Evolutionary conservation across 139 green algal species (phyloP), one percentile per base, ranked within the genome.

Genomic region (Monoraphidium neglectum): DNA sequence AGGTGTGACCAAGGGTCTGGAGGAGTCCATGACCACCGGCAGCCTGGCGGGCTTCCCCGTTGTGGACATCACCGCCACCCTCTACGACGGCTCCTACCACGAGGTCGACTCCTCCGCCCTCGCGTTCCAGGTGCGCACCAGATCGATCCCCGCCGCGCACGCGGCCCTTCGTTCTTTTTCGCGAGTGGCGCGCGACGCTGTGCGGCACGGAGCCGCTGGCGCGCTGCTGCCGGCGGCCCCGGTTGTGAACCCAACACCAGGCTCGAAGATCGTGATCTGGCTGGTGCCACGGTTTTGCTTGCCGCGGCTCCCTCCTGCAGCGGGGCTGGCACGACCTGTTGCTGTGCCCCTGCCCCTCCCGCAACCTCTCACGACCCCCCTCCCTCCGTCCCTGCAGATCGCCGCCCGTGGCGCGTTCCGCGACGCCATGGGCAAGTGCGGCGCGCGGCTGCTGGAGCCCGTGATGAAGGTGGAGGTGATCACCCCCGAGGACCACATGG

Each of bases 381-480:
- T 12, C 8, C 43, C 43, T 12, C 43, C 43, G 8, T 12, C 94
- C n/a, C 98, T 98, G 87, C 93, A 98, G 86, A 93, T 98, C 69
- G 95, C 95, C 10, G 95, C 94, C 24, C 86, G 92, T 32, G 84
- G 77, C 16, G 90, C 91, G 3, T 94, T 95, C 84, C 71, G 73
- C 40, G 96, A 99, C 62, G 96, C 91, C 64, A 98, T 99, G 88
- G 77, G 82, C 63, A 98, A 99, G 93, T 89, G 85, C 43, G 91
- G 85, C 46, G 92, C 91, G 5, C 86, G 90, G 72, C 88, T 99
- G 83, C 88, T 99, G 63, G 96, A 99, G 90, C 96, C 96, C 35
- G 91, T 99, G 82, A 99, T 99, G 96, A 94, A 95, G 87, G 92
- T 98, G 28, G 94, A 98, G 87, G 95, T 98, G 43, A 89, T 94